These are phyloP conservation scores for Prunus yedoensis DNA, from an alignment of 331 rosid genomes.

Conservation along the genomic window DNA sequence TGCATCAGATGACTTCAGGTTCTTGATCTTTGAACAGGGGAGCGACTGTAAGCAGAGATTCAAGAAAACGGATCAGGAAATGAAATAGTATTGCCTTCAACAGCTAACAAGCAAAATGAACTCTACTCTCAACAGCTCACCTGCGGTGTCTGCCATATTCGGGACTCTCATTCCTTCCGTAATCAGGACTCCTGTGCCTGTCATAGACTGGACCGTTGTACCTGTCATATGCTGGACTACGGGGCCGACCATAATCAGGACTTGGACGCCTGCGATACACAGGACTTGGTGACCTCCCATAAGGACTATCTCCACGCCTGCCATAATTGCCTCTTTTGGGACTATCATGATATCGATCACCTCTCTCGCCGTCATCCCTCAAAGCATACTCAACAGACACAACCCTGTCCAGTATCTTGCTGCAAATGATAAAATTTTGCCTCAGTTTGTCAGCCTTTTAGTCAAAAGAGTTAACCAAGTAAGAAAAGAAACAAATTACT, in stretches of 20 bases:
- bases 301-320: constrained; percentile 41
- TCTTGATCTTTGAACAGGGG: constrained; percentile 63
- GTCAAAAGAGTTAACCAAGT: constrained; percentile 4
- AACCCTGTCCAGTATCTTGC: constrained; percentile 86
- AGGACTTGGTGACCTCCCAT: constrained; percentile 77
- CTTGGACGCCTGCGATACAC: constrained; percentile 67
- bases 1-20: constrained; percentile 37
- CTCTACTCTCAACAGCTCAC: constrained; percentile 19
- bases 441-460: neutral
- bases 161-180: constrained; percentile 57
- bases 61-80: constrained; percentile 7
- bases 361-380: constrained; percentile 87
- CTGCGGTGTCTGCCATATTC: constrained; percentile 66
- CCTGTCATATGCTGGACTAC: constrained; percentile 78
- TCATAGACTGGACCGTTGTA: constrained; percentile 58
- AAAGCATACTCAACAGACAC: constrained; percentile 96
- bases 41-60: constrained; percentile 45
- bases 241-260: constrained; percentile 85
- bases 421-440: constrained; percentile 34
- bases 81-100: neutral
- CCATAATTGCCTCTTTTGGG: constrained; percentile 75
- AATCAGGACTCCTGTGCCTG: constrained; percentile 59
- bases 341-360: constrained; percentile 52
- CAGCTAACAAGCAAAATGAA: neutral
- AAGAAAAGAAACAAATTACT: constrained; percentile 14